Evolutionary conservation across 257 asterid genomes (phyloP), one percentile per base, ranked within the genome.

Genomic region (Anisodus acutangulus): DNA sequence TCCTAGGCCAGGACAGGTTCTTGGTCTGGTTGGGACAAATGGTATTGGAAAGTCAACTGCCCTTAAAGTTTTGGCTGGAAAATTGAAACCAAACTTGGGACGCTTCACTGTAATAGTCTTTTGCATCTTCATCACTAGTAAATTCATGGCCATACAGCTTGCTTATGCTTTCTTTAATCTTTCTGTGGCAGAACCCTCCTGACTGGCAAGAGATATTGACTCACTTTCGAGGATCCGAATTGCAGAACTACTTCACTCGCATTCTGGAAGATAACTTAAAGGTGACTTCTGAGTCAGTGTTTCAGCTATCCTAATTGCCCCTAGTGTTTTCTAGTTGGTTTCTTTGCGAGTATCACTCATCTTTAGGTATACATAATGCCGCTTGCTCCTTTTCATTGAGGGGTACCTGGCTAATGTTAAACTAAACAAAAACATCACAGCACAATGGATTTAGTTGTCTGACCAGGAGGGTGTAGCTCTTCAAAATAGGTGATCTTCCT

Each of bases 151-250:
- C 54, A 55, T n/a, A 66, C 19, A 37, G 63, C 45, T 88, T 88
- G 80, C 88, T 85, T 57, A 86, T 69, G 78, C 22, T 62, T 69
- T 89, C 41, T 78, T 54, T 43, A 49, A 66, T 69, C 11, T 47
- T 87, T 68, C 37, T 84, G 78, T 84, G 88, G 93, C 95, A 96
- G 98, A 95, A 92, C 82, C 99, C 99, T 72, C 99, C 99, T 81
- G 98, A 97, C 85, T 97, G 99, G 99, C 98, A 95, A 88, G 98
- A 97, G 90, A 97, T 97, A 79, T 90, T 95, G 93, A 95, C 98
- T 67, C 90, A 97, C 89, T 97, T 97, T 84, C 92, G 99, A 86
- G 99, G 99, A 81, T 97, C 99, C 79, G 99, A 97, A 87, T 89
- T 97, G 87, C 99, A 97, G 89, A 97, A 97, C 86, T 97, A 93